These are phyloP conservation scores for Leptographium galeiforme DNA, from an alignment of 2,329 filamentous ascomycete genomes.

Conservation along the genomic window DNA sequence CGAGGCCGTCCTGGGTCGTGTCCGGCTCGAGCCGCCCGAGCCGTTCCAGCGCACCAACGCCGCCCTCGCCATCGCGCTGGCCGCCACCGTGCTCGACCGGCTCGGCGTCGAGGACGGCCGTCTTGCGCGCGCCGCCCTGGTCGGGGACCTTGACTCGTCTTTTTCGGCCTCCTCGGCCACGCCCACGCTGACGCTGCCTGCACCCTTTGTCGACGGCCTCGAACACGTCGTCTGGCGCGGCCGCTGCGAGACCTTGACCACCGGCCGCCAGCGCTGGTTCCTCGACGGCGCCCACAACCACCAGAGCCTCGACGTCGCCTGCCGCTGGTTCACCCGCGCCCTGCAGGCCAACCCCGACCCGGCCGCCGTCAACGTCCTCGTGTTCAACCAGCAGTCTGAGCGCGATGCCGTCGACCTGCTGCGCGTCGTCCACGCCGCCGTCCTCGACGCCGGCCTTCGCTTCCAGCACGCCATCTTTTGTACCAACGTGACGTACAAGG, in stretches of 20 bases:
- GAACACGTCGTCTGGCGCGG: conserved; percentile 57
- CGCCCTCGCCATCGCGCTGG: conserved; percentile 21
- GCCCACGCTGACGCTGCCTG: conserved; percentile 20
- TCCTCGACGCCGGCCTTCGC: conserved; percentile 19
- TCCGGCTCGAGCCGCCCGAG: conserved; percentile 9
- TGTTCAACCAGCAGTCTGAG: conserved; percentile 90
- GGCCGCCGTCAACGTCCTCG: conserved; percentile 32
- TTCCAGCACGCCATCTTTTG: conserved; percentile 55
- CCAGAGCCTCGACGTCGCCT: conserved; percentile 67
- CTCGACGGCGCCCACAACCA: conserved; percentile 81
- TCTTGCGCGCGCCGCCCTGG: background rate
- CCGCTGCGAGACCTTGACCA: conserved; percentile 53
- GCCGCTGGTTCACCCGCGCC: conserved; percentile 56
- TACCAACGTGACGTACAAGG: conserved; percentile 28
- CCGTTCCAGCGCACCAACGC: conserved; percentile 14
- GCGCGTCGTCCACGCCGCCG: conserved; percentile 32
- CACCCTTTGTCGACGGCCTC: conserved; percentile 49
- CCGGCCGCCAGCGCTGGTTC: conserved; percentile 52
- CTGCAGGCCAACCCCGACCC: background rate
- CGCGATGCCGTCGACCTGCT: conserved; percentile 55
- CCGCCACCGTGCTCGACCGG: conserved; percentile 27
- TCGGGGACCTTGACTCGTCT: background rate
- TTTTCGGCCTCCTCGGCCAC: conserved; percentile 14
- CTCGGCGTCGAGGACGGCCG: conserved; percentile 31
- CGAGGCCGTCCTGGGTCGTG: conserved; percentile 3